Base-by-base conservation (phyloP, 140 eudicot genomes). In the Anethum foeniculum region DNA sequence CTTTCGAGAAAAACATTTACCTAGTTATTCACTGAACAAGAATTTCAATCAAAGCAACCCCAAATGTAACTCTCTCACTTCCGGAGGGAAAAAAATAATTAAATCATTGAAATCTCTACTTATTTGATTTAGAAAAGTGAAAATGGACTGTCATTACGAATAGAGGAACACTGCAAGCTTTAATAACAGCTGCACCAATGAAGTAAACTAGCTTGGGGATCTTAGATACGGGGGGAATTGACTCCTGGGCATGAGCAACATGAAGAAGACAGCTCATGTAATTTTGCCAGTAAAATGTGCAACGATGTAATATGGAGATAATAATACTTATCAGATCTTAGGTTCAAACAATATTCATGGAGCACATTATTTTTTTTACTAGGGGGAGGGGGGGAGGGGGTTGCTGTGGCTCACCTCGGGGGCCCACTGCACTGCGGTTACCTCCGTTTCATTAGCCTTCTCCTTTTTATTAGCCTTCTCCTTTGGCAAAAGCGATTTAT, bases 361-460 rank as follows among this genome's bases (percentile, higher is more conserved):
- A 60, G 69, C 46, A 7, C 46, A 41, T 41, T 5, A 5, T 41
- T 41, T 41, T 41, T 39, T 39, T 39, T 34, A 39, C 43, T 5
- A 41, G 46, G 46, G 46, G 46, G 9, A 39, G 43, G 43, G 43
- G 43, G 4, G 43, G 4, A 5, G 46, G 46, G 46, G 46, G 46
- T 39, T 36, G 46, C n/a, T 13, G 15, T 12, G 15, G 51, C 15
- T 47, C 18, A 47, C 52, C 52, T 47, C 0, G 18, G 52, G 18
- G 52, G 18, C 52, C 18, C 98, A 92, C 76, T 84, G 91, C 79
- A 94, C 96, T 8, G 89, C 85, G 82, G 92, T 94, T 86, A 47
- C 52, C 52, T 47, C 18, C 18, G 4, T 47, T 13, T 47, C 52
- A 47, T 47, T 47, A 47, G 52, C 18, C 52, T 47, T 47, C 51